phyloP scores from a whole-genome alignment of 148 eudicot species.

The Diospyros kaki region DNA sequence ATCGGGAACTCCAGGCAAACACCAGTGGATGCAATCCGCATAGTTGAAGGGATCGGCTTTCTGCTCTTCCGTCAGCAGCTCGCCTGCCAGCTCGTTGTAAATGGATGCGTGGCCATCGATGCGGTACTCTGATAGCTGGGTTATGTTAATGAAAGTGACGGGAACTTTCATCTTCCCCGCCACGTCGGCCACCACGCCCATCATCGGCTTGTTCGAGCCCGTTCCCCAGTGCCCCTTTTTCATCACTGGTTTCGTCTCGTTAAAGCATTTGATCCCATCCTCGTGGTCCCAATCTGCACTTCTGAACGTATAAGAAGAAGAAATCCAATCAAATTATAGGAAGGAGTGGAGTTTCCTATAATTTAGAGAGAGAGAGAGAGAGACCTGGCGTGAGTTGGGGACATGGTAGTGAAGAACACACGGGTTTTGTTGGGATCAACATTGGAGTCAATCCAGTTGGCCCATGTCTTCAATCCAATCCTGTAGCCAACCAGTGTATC shows the following conservation, averaged over 20 bases:
- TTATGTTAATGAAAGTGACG: slow-evolving; percentile 60
- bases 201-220: slow-evolving; percentile 65
- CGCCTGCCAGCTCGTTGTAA: slow-evolving; percentile 66
- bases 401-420: slow-evolving; percentile 91
- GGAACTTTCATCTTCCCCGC: slow-evolving; percentile 65
- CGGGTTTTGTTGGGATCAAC: slow-evolving; percentile 59
- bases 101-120: slow-evolving; percentile 71
- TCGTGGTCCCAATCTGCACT: slow-evolving; percentile 62
- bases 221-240: slow-evolving; percentile 75
- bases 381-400: slow-evolving; percentile 90
- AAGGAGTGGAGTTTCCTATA: no score
- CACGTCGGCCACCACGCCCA: slow-evolving; percentile 54
- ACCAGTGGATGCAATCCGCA: slow-evolving; percentile 98
- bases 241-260: slow-evolving; percentile 71
- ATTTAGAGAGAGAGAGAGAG: background rate
- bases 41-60: slow-evolving; percentile 56
- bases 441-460: slow-evolving; percentile 93
- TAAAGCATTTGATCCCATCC: slow-evolving; percentile 66
- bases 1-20: slow-evolving; percentile 92
- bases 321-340: no score
- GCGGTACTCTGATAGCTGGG: slow-evolving; percentile 81
- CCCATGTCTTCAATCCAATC: slow-evolving; percentile 87
- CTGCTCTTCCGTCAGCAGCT: slow-evolving; percentile 57
- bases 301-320: slow-evolving; percentile 19
- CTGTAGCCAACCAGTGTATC: slow-evolving; percentile 67